phyloP scores from a whole-genome alignment of 192 early-diverging fungal species.

The Entomortierella lignicola region DNA sequence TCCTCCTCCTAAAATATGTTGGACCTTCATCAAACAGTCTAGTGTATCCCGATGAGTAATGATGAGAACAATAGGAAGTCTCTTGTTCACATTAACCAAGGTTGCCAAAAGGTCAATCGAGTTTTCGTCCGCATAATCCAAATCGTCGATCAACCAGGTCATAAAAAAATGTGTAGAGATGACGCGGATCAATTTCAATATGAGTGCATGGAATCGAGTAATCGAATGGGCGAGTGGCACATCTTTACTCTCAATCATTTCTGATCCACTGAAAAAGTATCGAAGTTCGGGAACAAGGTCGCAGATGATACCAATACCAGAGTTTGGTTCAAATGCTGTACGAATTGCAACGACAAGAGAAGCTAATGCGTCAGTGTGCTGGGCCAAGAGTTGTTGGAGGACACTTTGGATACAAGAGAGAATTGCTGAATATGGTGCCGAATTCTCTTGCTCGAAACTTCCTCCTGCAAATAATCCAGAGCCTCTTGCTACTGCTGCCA shows the following conservation, averaged over 20 bases:
- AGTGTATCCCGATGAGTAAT: constrained; percentile 40
- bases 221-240: constrained; percentile 41
- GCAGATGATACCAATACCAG: constrained; percentile 48
- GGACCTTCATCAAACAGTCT: constrained; percentile 44
- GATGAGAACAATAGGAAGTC: constrained; percentile 42
- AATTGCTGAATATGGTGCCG: constrained; percentile 42
- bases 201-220: constrained; percentile 40
- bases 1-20: constrained; percentile 43
- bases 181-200: constrained; percentile 48
- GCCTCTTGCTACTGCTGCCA: constrained; percentile 34
- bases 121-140: constrained; percentile 48
- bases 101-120: constrained; percentile 41
- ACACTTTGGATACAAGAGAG: constrained; percentile 46
- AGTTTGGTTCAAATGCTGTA: constrained; percentile 46
- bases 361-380: constrained; percentile 42
- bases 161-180: constrained; percentile 55
- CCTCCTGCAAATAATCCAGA: constrained; percentile 48
- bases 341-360: constrained; percentile 41
- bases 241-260: constrained; percentile 40
- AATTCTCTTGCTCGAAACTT: constrained; percentile 23
- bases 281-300: constrained; percentile 43
- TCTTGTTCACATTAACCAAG: constrained; percentile 48
- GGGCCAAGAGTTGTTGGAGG: constrained; percentile 39
- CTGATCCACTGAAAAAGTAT: constrained; percentile 44
- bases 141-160: constrained; percentile 54